A percentile compares a stretch with the other conserved stretches of the same genome.
Evolutionary conservation across 2,329 filamentous ascomycete species (phyloP).

Genomic region (Colletotrichum echinochloae): DNA sequence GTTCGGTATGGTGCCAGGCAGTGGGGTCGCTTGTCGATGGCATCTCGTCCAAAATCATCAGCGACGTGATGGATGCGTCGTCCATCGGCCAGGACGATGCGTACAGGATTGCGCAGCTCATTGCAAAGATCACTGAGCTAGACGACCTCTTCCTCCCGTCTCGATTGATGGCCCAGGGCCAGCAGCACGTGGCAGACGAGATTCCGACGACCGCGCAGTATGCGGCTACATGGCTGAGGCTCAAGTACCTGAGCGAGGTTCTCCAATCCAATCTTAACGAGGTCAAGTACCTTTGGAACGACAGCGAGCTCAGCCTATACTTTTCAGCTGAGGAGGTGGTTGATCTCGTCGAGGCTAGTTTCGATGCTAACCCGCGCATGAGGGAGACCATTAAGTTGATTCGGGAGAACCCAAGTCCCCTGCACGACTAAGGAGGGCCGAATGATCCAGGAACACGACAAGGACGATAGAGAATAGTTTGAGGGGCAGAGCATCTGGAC

Average conservation of each 20-base stretch:
- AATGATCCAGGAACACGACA: slow-evolving; percentile 15
- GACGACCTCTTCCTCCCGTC: slow-evolving; percentile 70
- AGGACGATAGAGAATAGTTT: slow-evolving; percentile 8
- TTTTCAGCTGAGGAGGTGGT: slow-evolving; percentile 71
- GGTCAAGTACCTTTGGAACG: slow-evolving; percentile 72
- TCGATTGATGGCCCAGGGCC: slow-evolving; percentile 45
- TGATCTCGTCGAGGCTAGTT: slow-evolving; percentile 72
- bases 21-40: slow-evolving; percentile 70
- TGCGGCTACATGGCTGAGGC: slow-evolving; percentile 70
- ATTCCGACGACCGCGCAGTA: slow-evolving; percentile 70
- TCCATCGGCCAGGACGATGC: slow-evolving; percentile 74
- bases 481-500: neutral
- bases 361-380: slow-evolving; percentile 71
- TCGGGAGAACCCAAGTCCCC: slow-evolving; percentile 61
- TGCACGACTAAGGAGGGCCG: slow-evolving; percentile 34
- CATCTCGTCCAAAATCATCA: slow-evolving; percentile 69
- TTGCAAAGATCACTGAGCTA: slow-evolving; percentile 67
- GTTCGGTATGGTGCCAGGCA: slow-evolving; percentile 73
- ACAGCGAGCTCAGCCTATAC: slow-evolving; percentile 74
- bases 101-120: slow-evolving; percentile 70
- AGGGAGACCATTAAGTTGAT: slow-evolving; percentile 71
- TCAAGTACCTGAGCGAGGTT: slow-evolving; percentile 74
- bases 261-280: slow-evolving; percentile 75
- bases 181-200: slow-evolving; percentile 50
- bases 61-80: slow-evolving; percentile 71